Percentiles rank a stretch among this genome's conserved stretches.
phyloP scores from a whole-genome alignment of 768 basidiomycete species.

The Gloeopeniophorella convolvens region DNA sequence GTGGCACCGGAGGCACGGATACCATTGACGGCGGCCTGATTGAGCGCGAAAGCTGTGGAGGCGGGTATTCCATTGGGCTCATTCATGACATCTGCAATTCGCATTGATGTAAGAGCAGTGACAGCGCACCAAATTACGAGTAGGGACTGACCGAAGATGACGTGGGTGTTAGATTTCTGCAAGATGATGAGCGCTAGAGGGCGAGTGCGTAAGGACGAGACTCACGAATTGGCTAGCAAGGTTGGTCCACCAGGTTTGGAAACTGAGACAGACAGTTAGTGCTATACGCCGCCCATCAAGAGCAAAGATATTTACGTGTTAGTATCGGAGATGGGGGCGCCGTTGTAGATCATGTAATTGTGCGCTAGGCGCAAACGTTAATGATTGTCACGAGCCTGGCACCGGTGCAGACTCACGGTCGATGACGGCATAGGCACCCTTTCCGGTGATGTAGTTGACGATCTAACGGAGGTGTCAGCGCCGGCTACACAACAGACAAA shows the following conservation, averaged over 20 bases:
- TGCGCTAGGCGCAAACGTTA: too few species aligned
- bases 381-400: too few species aligned
- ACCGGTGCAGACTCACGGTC: conserved; percentile 51
- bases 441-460: conserved; percentile 53
- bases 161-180: conserved; percentile 35
- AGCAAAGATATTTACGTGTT: conserved; percentile 34
- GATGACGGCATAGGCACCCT: conserved; percentile 50
- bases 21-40: conserved; percentile 61
- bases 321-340: conserved; percentile 42
- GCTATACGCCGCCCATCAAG: background rate
- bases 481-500: too few species aligned
- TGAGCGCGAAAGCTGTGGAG: conserved; percentile 40
- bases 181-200: background rate
- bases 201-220: background rate
- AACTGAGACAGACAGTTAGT: conserved; percentile 29
- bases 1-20: conserved; percentile 58
- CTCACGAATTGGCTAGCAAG: conserved; percentile 49
- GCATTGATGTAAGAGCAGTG: too few species aligned
- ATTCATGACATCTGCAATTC: conserved; percentile 51
- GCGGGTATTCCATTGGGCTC: conserved; percentile 58
- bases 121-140: too few species aligned
- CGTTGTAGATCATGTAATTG: conserved; percentile 58
- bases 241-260: conserved; percentile 53
- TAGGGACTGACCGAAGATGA: conserved; percentile 48
- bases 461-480: conserved; percentile 37